Evolutionary conservation across 2,329 filamentous ascomycete genomes (phyloP).

Genomic region (Colletotrichum theobromicola): DNA sequence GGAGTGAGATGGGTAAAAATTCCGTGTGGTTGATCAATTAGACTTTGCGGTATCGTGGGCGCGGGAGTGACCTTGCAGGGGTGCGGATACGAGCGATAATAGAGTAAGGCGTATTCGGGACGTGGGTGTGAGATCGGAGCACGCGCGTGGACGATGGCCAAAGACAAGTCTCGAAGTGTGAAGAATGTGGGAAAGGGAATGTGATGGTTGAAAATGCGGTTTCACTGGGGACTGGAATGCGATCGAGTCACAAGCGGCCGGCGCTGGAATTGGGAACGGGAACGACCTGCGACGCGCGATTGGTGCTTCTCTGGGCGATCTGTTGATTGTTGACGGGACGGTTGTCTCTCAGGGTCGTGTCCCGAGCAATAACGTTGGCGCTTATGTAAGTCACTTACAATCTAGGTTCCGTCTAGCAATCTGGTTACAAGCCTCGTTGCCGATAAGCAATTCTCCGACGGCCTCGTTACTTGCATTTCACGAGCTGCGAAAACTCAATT

Average conservation of each 20-base stretch:
- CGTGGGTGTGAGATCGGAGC: not conserved
- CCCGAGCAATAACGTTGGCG: conserved; percentile 6
- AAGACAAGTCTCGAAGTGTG: not conserved
- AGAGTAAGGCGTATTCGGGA: not conserved
- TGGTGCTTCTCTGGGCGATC: conserved; percentile 2
- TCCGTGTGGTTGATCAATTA: conserved; percentile 3
- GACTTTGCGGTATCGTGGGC: conserved; percentile 11
- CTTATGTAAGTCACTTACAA: not conserved
- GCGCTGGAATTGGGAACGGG: not conserved
- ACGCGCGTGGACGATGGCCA: not conserved
- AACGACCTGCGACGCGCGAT: not conserved
- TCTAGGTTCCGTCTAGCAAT: too few species aligned
- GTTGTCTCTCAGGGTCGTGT: not conserved
- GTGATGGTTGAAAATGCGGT: not conserved
- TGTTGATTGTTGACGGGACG: conserved; percentile 15
- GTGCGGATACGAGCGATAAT: not conserved
- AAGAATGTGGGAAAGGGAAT: not conserved
- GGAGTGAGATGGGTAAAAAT: not conserved
- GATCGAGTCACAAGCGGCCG: not conserved
- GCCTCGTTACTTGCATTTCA: not conserved
- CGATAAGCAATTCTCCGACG: not conserved
- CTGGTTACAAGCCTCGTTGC: not conserved
- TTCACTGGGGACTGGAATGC: not conserved
- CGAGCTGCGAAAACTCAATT: not conserved
- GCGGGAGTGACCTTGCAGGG: conserved; percentile 11